Percentiles rank a stretch among this genome's conserved stretches.
phyloP scores from a whole-genome alignment of 2,329 filamentous ascomycete genomes.

The Aspergillus awamori region DNA sequence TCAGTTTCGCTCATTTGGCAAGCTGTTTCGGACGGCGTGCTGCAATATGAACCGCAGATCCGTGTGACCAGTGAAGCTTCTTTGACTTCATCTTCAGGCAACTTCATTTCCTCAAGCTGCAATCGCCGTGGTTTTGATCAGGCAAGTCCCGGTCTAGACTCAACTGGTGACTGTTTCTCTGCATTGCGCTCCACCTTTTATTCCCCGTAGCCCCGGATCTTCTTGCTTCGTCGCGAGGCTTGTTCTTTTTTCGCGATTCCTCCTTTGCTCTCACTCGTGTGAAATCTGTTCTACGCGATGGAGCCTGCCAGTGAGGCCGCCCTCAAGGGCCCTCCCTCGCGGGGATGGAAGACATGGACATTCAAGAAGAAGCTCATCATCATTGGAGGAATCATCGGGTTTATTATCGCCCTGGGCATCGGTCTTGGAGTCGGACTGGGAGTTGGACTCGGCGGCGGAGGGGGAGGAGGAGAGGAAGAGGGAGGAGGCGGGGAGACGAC shows the following conservation, averaged over 20 bases:
- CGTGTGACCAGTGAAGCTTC: constrained; percentile 9
- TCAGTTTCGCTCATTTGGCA: neutral
- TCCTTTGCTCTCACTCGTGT: neutral
- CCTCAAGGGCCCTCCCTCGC: constrained; percentile 23
- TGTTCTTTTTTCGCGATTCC: neutral
- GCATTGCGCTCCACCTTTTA: constrained; percentile 2
- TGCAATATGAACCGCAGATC: constrained; percentile 4
- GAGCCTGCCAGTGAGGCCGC: constrained; percentile 12
- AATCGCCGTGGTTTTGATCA: neutral
- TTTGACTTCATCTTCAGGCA: constrained; percentile 3
- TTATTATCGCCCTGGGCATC: constrained; percentile 54
- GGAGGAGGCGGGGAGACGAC: constrained; percentile 24
- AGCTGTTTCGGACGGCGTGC: neutral
- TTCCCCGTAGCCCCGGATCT: constrained; percentile 10
- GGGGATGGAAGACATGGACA: constrained; percentile 33
- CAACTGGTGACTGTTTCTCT: neutral
- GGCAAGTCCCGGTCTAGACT: neutral
- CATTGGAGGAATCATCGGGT: constrained; percentile 23
- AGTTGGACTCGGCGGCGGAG: constrained; percentile 31
- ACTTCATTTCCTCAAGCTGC: neutral
- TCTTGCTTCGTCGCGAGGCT: neutral
- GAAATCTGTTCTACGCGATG: constrained; percentile 15
- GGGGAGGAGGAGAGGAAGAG: constrained; percentile 26
- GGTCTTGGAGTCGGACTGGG: constrained; percentile 61
- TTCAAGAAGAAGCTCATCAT: constrained; percentile 40